Percentiles rank a stretch among this genome's conserved stretches.
These are phyloP conservation scores for Auriculariales sp. DNA, from an alignment of 768 basidiomycete species.

Conservation along the genomic window DNA sequence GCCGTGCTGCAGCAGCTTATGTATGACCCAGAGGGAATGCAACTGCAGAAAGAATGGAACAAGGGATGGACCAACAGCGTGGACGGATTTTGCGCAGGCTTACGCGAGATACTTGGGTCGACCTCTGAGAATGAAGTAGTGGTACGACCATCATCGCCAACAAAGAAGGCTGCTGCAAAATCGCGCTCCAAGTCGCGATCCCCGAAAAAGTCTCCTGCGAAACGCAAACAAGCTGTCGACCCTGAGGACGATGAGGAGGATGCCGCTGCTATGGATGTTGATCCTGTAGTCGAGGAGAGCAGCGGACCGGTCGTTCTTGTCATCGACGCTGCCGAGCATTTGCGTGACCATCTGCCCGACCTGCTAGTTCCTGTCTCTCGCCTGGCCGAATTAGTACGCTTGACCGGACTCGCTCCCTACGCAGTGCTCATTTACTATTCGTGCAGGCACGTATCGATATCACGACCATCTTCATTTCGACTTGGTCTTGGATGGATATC, in stretches of 20 bases:
- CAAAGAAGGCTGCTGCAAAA: not conserved
- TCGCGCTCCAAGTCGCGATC: not conserved
- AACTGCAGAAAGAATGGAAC: not conserved
- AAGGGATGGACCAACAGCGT: not conserved
- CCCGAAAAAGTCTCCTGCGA: not conserved
- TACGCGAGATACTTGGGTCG: not conserved
- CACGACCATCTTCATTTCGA: conserved; percentile 47
- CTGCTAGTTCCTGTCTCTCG: conserved; percentile 57
- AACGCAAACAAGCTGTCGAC: not conserved
- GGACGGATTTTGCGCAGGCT: not conserved
- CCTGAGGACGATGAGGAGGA: not conserved
- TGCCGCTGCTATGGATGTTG: not conserved
- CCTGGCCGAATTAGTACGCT: conserved; percentile 49
- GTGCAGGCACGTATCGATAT: conserved; percentile 42
- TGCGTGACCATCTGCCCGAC: conserved; percentile 48
- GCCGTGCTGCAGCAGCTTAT: not conserved
- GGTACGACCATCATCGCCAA: not conserved
- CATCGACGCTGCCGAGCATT: conserved; percentile 51
- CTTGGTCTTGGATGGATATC: conserved; percentile 55
- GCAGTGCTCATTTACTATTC: not conserved
- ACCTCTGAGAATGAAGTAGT: not conserved
- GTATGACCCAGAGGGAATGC: too few species aligned
- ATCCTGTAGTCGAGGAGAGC: not conserved
- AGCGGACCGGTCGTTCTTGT: conserved; percentile 32
- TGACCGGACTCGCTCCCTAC: conserved; percentile 10